phyloP scores from a whole-genome alignment of 495 filamentous ascomycete species.

The Pseudevernia furfuracea region DNA sequence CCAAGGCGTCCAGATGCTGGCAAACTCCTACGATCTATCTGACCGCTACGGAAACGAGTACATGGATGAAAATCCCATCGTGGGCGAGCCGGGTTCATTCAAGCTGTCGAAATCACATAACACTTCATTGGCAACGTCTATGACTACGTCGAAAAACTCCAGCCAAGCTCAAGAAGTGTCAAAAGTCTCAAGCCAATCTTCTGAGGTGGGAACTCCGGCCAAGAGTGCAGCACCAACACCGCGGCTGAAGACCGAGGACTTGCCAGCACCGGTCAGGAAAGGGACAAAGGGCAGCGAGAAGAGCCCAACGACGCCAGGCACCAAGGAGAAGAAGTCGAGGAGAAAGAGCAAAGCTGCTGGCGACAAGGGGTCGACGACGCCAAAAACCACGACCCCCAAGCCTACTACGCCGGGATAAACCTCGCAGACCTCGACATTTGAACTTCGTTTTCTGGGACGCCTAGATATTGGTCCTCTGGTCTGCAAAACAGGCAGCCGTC shows the following conservation, averaged over 20 bases:
- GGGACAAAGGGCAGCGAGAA: slow-evolving; percentile 20
- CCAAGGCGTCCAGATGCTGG: slow-evolving; percentile 49
- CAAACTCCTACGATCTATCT: slow-evolving; percentile 59
- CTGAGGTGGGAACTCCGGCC: slow-evolving; percentile 10
- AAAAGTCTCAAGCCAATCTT: slow-evolving; percentile 6
- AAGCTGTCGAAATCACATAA: slow-evolving; percentile 51
- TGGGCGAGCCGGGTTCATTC: slow-evolving; percentile 81
- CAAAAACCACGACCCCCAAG: slow-evolving; percentile 20
- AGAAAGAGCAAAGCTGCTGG: slow-evolving; percentile 27
- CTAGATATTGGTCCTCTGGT: neutral
- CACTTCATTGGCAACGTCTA: slow-evolving; percentile 17
- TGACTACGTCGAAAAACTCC: slow-evolving; percentile 6
- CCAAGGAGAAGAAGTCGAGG: slow-evolving; percentile 27
- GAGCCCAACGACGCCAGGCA: slow-evolving; percentile 20
- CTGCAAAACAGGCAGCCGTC: neutral
- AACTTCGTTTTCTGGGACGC: neutral
- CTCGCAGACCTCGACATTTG: neutral
- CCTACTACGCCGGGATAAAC: slow-evolving; percentile 14
- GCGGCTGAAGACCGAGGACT: slow-evolving; percentile 21
- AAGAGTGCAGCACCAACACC: slow-evolving; percentile 16
- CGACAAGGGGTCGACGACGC: slow-evolving; percentile 14
- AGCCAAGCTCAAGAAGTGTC: neutral
- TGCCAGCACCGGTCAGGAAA: slow-evolving; percentile 10
- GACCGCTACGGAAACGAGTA: slow-evolving; percentile 65
- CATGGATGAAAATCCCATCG: slow-evolving; percentile 86